phyloP scores from a whole-genome alignment of 1,284 basidiomycete species.

The Gomphus sp. region DNA sequence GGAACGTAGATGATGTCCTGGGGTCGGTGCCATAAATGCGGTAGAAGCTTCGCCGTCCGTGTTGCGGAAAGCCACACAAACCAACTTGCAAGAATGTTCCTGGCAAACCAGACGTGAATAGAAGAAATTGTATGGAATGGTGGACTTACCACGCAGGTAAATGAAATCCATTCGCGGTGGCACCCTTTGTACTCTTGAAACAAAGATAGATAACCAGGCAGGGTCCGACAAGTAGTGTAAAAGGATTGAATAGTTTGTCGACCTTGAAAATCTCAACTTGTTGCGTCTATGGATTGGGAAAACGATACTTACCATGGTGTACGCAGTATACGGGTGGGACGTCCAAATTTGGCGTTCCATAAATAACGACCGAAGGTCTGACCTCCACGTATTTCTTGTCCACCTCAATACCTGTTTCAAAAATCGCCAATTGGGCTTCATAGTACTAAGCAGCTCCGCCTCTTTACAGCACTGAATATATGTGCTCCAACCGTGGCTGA shows the following conservation, averaged over 20 bases:
- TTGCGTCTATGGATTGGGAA: background rate
- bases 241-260: slow-evolving; percentile 87
- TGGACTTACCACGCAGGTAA: slow-evolving; percentile 75
- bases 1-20: slow-evolving; percentile 84
- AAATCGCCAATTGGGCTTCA: slow-evolving; percentile 95
- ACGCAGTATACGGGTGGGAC: slow-evolving; percentile 81
- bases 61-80: slow-evolving; percentile 77
- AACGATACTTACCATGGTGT: slow-evolving; percentile 62
- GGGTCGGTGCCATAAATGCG: slow-evolving; percentile 80
- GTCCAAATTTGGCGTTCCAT: slow-evolving; percentile 86
- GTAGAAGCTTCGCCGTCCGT: slow-evolving; percentile 78
- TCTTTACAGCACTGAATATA: slow-evolving; percentile 89
- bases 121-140: slow-evolving; percentile 8
- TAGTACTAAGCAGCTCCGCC: slow-evolving; percentile 83
- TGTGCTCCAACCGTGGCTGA: slow-evolving; percentile 87
- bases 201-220: slow-evolving; percentile 67
- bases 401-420: slow-evolving; percentile 86
- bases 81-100: slow-evolving; percentile 72
- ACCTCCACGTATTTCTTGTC: slow-evolving; percentile 91
- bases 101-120: slow-evolving; percentile 19
- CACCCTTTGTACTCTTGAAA: slow-evolving; percentile 66
- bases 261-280: slow-evolving; percentile 33
- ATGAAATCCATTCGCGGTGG: slow-evolving; percentile 74
- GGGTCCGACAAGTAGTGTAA: slow-evolving; percentile 80
- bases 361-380: slow-evolving; percentile 80